Conservation (phyloP, 192 early-diverging fungal species). For the Linnemannia hyalina region DNA sequence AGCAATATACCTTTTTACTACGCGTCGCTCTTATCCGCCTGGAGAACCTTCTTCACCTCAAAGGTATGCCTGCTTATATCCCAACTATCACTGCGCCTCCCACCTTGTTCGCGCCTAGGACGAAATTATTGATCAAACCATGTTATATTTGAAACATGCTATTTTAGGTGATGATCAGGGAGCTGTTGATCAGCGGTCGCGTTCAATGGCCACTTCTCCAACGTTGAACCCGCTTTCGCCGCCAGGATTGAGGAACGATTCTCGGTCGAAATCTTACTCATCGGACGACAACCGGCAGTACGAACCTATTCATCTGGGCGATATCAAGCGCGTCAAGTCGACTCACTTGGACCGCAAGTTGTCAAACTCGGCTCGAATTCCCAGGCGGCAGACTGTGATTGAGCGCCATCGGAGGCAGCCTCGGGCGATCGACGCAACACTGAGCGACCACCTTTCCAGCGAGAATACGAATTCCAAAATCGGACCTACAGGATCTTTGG, state of each 20-base stretch:
- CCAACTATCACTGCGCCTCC: background rate
- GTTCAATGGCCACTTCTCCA: constrained; percentile 31
- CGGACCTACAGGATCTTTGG: background rate
- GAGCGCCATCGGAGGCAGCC: constrained; percentile 54
- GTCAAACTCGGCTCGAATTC: constrained; percentile 62
- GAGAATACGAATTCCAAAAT: background rate
- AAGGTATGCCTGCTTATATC: constrained; percentile 35
- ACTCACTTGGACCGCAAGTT: constrained; percentile 65
- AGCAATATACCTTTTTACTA: constrained; percentile 93
- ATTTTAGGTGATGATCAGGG: constrained; percentile 43
- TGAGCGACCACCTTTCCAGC: constrained; percentile 17
- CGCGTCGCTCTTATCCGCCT: constrained; percentile 85
- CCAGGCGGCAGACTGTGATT: constrained; percentile 66
- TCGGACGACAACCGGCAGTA: constrained; percentile 57
- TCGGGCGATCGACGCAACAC: background rate
- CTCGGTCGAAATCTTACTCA: constrained; percentile 63
- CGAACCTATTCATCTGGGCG: constrained; percentile 62
- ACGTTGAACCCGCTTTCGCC: constrained; percentile 32
- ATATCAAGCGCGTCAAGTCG: constrained; percentile 73
- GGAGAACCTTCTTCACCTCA: constrained; percentile 78
- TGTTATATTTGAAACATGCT: background rate
- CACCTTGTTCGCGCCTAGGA: background rate
- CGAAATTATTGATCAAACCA: no score
- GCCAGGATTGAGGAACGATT: constrained; percentile 55
- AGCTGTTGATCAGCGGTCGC: constrained; percentile 31